Base-by-base conservation (phyloP, 352 stramenopile species). In the Phytophthora rubi region DNA sequence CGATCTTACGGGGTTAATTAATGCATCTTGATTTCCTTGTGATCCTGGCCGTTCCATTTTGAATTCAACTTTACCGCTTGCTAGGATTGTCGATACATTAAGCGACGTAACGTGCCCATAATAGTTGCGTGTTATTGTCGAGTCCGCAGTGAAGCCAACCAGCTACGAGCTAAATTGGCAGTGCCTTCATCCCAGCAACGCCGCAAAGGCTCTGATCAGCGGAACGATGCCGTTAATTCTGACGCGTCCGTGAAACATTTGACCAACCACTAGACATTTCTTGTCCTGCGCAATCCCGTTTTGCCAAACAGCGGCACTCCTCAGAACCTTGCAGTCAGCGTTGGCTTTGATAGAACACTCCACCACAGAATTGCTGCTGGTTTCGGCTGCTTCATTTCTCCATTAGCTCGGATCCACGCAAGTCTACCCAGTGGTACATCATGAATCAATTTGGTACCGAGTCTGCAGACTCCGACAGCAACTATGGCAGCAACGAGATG, bases 361-460 rank as follows among this genome's bases (percentile, higher is more conserved):
- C n/a, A 23, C 44, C 16, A 6, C n/a, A n/a, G 2, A 13, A 10
- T 12, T 52, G 45, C 10, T 28, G 16, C n/a, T 28, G 18, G 6
- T 48, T 16, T 21, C 6, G 6, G 6, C 45, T 52, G 16, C n/a
- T 45, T 54, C 55, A 54, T 55, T 71, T 56, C n/a, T 26, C 49
- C 23, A 35, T 55, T 55, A 15, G 26, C 28, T 16, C 35, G 13
- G 39, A 33, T 54, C 39, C 30, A 33, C 32, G 26, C 45, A 30
- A 57, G 44, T 58, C 23, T 12, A 28, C 32, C 16, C 9, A 37
- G 18, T 35, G 2, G 18, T 16, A 4, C 49, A 55, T 23, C 49
- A 39, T 35, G 49, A 55, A 18, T 23, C 12, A 55, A 23, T 15
- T 28, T 28, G 45, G 16, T 52, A 28, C 16, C n/a, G 45, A 52